Base-by-base conservation (phyloP, 768 basidiomycete genomes). In the Auricularia cornea region DNA sequence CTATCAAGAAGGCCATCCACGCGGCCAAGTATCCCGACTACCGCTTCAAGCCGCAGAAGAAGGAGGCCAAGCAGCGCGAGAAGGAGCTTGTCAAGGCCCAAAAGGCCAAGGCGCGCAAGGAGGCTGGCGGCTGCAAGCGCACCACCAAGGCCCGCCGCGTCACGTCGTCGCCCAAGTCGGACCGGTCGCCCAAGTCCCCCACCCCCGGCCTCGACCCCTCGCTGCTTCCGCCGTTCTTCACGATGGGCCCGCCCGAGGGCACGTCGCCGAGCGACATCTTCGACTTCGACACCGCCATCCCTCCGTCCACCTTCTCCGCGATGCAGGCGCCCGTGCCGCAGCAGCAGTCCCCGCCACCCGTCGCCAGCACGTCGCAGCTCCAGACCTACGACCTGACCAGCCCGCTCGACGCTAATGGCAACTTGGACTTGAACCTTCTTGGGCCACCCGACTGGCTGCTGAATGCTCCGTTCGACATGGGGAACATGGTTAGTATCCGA, bases 21-120 rank as follows among this genome's bases (percentile, higher is more conserved):
- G 74, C 75, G 35, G 68, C 70, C 2, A 68, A 72, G 66, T 85
- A 84, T 66, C 87, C 87, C 1, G 73, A 76, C 29, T 88, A 88
- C 68, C 6, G 20, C 6, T 57, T 29, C 54, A 26, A 57, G 23
- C 54, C 54, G 16, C 28, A 8, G 23, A 57, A 57, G 54, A 26
- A 28, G 16, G 54, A 28, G 28, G 54, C 6, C 54, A 57, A 57
- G 54, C 54, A 28, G 54, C 26, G 14, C n/a, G n/a, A 28, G 8
- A n/a, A n/a, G 20, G 51, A n/a, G 20, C 12, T 20, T 8, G 51
- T 8, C n/a, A 52, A 52, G 28, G 51, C 20, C 12, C n/a, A 8
- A 20, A 57, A 57, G 54, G 26, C 28, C 30, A 57, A 57, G 54
- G 54, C 6, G 30, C 16, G 28, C 0, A 26, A 57, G 28, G 54